Percentiles rank a stretch among this genome's conserved stretches.
phyloP scores from a whole-genome alignment of 495 filamentous ascomycete genomes.

The Terfezia boudieri region DNA sequence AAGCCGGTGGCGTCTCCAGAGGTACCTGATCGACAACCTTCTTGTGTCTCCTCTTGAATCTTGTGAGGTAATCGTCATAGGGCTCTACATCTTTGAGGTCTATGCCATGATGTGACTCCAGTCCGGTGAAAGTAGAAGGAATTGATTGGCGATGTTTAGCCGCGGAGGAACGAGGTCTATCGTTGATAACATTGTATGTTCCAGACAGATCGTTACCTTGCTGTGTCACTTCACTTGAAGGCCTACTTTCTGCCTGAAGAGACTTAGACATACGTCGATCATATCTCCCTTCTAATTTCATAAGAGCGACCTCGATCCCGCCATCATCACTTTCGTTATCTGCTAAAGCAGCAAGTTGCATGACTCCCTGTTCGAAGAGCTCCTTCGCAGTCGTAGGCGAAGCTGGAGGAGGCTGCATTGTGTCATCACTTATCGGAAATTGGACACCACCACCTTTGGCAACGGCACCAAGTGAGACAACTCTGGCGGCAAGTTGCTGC shows the following conservation, averaged over 20 bases:
- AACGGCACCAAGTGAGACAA: conserved; percentile 33
- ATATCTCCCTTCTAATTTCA: conserved; percentile 84
- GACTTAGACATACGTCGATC: conserved; percentile 12
- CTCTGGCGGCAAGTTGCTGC: conserved; percentile 5
- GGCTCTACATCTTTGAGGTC: not conserved
- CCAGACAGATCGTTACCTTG: not conserved
- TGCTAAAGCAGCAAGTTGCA: conserved; percentile 68
- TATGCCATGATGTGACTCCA: not conserved
- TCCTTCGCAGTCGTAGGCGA: conserved; percentile 25
- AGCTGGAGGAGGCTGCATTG: conserved; percentile 14
- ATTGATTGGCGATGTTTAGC: too few species aligned
- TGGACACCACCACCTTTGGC: conserved; percentile 18
- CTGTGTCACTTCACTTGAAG: not conserved
- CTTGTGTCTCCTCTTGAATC: conserved; percentile 17
- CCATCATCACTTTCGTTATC: conserved; percentile 67
- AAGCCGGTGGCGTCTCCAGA: conserved; percentile 8
- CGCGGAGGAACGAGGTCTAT: not conserved
- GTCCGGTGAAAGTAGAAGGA: not conserved
- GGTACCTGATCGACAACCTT: conserved; percentile 17
- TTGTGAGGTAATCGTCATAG: conserved; percentile 1
- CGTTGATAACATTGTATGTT: not conserved
- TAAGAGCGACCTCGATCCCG: conserved; percentile 74
- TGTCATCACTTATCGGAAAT: not conserved
- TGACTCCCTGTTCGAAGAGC: conserved; percentile 77
- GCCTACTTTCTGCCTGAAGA: not conserved